Conservation (phyloP, 805 yeast species). For the Metschnikowia anglica region DNA sequence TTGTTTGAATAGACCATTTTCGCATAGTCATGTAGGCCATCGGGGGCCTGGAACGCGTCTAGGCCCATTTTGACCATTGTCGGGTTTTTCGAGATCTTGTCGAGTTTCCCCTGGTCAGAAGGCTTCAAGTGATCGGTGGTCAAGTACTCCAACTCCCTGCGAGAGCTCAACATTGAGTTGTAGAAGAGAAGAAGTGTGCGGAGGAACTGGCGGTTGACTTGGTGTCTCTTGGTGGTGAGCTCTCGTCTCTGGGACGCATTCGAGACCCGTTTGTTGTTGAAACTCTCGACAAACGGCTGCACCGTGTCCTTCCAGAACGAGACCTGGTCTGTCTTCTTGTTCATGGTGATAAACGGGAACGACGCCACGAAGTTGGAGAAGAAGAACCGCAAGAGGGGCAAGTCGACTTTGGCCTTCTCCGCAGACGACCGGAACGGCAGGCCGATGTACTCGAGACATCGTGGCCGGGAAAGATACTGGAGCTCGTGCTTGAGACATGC, state of each 20-base stretch:
- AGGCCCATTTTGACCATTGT: conserved; percentile 16
- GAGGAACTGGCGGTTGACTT: conserved; percentile 59
- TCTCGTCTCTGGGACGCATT: conserved; percentile 74
- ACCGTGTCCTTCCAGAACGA: conserved; percentile 75
- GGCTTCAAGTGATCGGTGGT: conserved; percentile 33
- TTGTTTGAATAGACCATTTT: conserved; percentile 51
- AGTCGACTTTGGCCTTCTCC: conserved; percentile 29
- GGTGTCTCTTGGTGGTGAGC: conserved; percentile 59
- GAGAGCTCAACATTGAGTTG: conserved; percentile 70
- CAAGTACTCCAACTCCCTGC: conserved; percentile 52
- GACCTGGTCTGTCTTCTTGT: conserved; percentile 45
- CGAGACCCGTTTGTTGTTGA: conserved; percentile 70
- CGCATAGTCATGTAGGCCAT: conserved; percentile 14
- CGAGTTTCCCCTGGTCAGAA: conserved; percentile 38
- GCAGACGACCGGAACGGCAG: conserved; percentile 58
- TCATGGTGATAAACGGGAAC: conserved; percentile 70
- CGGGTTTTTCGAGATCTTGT: conserved; percentile 27
- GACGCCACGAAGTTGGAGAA: conserved; percentile 60
- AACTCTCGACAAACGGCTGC: conserved; percentile 78
- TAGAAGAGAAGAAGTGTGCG: conserved; percentile 64
- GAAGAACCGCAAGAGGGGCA: conserved; percentile 70
- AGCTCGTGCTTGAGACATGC: conserved; percentile 64
- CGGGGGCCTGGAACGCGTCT: conserved; percentile 16
- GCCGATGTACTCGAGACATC: conserved; percentile 70
- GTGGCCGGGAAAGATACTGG: conserved; percentile 53